Evolutionary conservation across 805 yeast species (phyloP).

Genomic region (Wickerhamomyces queroliae): DNA sequence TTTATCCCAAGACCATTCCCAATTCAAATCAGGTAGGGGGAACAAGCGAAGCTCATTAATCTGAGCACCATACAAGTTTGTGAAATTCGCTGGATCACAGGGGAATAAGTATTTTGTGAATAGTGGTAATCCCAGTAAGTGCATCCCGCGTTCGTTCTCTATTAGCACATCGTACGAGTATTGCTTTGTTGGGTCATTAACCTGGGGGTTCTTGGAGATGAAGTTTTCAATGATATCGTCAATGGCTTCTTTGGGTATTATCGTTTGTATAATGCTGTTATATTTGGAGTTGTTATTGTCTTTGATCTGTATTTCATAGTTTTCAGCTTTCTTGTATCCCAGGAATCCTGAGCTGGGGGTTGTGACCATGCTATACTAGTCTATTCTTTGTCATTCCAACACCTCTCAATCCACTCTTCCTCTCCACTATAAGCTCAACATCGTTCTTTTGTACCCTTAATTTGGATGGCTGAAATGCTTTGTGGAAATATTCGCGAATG

Average conservation of each 20-base stretch:
- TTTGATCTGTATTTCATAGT: neutral
- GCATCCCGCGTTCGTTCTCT: slow-evolving; percentile 52
- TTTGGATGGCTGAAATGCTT: too few species aligned
- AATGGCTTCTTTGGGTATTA: neutral
- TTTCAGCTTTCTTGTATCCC: too few species aligned
- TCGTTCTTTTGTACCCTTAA: too few species aligned
- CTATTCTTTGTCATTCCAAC: too few species aligned
- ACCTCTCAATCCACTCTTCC: too few species aligned
- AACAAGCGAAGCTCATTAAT: slow-evolving; percentile 13
- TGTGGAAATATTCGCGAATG: neutral
- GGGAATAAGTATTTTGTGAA: slow-evolving; percentile 42
- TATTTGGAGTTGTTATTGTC: neutral
- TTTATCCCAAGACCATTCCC: slow-evolving; percentile 64
- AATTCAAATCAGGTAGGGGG: slow-evolving; percentile 48
- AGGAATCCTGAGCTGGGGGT: too few species aligned
- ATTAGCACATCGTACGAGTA: slow-evolving; percentile 34
- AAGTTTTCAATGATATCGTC: neutral
- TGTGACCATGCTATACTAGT: too few species aligned
- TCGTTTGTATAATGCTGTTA: neutral
- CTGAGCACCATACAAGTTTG: slow-evolving; percentile 22
- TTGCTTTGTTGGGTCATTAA: neutral
- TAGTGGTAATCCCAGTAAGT: slow-evolving; percentile 45
- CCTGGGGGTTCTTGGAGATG: neutral
- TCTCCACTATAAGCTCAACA: too few species aligned
- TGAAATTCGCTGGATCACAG: slow-evolving; percentile 40